Evolutionary conservation across 176 grass and related monocot genomes (phyloP), one percentile per base, ranked within the genome.

Genomic region (Musa itinerans): DNA sequence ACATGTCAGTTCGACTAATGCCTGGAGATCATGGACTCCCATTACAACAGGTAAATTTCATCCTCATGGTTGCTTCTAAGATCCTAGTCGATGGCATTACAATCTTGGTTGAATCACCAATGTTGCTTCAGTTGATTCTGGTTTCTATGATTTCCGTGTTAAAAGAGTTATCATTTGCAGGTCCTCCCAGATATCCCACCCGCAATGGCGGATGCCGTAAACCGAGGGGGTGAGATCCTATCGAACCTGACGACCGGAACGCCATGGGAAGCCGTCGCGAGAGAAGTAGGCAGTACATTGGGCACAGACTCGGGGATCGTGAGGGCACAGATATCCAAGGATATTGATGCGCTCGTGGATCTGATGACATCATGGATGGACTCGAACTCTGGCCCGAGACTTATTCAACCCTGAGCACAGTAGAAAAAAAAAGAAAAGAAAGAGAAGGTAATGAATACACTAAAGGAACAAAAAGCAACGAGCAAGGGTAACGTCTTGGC

Each of bases 191-290:
- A 98, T 70, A 88, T 94, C 79, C 95, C 95, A 63, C 90, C 95
- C 22, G 90, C 84, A 69, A 98, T 98, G 95, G 95, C 90, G 34
- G 90, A 93, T 84, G 90, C 88, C 14, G 95, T 98, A 21, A 93
- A 89, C 84, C 83, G 90, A 25, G 95, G 95, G 76, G 83, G 95
- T 64, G 95, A 98, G 77, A 78, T 94, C 29, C 70, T 98, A 52
- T 73, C 86, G 57, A 93, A 91, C 80, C 81, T 98, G 22, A 82
- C 95, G 52, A 61, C 73, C 17, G 95, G 95, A 74, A 98, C 95
- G 23, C 95, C 95, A 52, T 93, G 90, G 88, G 95, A 98, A 75
- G 84, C 86, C 64, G 86, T 98, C 74, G 90, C 88, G 53, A 98
- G 84, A 76, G 95, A 93, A 76, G 95, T 98, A 29, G 4, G 88